Percentiles rank a stretch among this genome's conserved stretches.
phyloP scores from a whole-genome alignment of 2,329 filamentous ascomycete species.

The Capronia coronata region DNA sequence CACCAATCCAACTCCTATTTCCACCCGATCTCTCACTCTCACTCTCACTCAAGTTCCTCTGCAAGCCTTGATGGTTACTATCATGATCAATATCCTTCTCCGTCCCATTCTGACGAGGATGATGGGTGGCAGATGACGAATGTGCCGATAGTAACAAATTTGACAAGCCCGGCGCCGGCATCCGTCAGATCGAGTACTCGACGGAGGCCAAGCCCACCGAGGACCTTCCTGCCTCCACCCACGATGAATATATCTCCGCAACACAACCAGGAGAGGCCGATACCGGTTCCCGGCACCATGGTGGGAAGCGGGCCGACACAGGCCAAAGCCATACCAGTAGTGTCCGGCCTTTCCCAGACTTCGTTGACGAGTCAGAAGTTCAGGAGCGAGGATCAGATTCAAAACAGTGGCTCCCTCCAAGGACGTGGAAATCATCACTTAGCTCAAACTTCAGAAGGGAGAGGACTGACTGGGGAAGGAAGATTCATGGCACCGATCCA shows the following conservation, averaged over 20 bases:
- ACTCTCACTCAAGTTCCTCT: slow-evolving; percentile 15
- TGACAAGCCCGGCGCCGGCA: slow-evolving; percentile 6
- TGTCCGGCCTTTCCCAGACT: slow-evolving; percentile 24
- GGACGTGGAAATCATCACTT: slow-evolving; percentile 13
- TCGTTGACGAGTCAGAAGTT: slow-evolving; percentile 23
- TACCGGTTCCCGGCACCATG: slow-evolving; percentile 11
- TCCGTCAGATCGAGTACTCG: slow-evolving; percentile 12
- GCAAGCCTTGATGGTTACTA: slow-evolving; percentile 18
- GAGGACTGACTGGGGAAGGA: slow-evolving; percentile 9
- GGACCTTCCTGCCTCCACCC: slow-evolving; percentile 11
- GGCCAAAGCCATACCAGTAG: slow-evolving; percentile 20
- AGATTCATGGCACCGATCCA: neutral
- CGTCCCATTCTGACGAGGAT: slow-evolving; percentile 26
- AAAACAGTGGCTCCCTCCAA: slow-evolving; percentile 10
- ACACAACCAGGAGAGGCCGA: neutral
- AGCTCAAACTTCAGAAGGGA: slow-evolving; percentile 13
- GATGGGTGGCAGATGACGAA: slow-evolving; percentile 27
- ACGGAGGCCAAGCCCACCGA: slow-evolving; percentile 17
- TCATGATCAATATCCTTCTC: slow-evolving; percentile 19
- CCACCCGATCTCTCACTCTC: slow-evolving; percentile 14
- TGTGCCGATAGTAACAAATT: slow-evolving; percentile 9
- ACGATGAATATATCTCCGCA: slow-evolving; percentile 13
- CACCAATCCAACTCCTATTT: slow-evolving; percentile 7
- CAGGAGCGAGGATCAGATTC: slow-evolving; percentile 4
- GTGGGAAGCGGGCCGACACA: slow-evolving; percentile 16